A percentile compares a stretch with the other conserved stretches of the same genome.
Evolutionary conservation across 805 yeast species (phyloP).

Genomic region (Yarrowia bubula): DNA sequence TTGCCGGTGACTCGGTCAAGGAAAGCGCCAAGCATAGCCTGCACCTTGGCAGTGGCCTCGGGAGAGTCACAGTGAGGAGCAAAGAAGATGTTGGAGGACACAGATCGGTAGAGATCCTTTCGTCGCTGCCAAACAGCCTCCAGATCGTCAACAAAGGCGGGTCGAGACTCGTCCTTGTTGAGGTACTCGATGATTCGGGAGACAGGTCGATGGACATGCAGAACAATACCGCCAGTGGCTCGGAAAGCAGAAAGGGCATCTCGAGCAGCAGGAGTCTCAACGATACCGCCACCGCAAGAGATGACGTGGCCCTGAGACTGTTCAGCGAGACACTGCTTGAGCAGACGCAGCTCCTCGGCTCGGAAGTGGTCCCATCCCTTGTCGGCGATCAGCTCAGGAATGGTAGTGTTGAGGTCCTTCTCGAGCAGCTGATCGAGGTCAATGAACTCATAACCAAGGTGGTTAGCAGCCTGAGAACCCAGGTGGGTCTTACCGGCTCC

Average conservation of each 20-base stretch:
- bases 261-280: slow-evolving; percentile 72
- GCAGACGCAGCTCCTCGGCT: slow-evolving; percentile 55
- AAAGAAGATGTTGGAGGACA: slow-evolving; percentile 74
- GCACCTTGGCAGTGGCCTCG: slow-evolving; percentile 55
- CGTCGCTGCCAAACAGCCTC: slow-evolving; percentile 81
- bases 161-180: slow-evolving; percentile 76
- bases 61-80: slow-evolving; percentile 66
- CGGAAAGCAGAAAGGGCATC: slow-evolving; percentile 55
- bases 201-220: slow-evolving; percentile 87
- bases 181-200: slow-evolving; percentile 75
- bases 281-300: slow-evolving; percentile 96
- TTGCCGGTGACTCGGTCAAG: slow-evolving; percentile 63
- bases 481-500: slow-evolving; percentile 94
- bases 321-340: slow-evolving; percentile 48
- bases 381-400: slow-evolving; percentile 51
- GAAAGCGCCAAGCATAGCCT: slow-evolving; percentile 57
- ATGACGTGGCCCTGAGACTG: slow-evolving; percentile 59
- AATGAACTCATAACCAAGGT: slow-evolving; percentile 56
- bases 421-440: slow-evolving; percentile 80
- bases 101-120: slow-evolving; percentile 71
- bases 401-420: slow-evolving; percentile 43
- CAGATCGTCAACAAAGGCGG: slow-evolving; percentile 72
- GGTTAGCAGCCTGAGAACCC: slow-evolving; percentile 72
- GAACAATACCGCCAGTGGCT: slow-evolving; percentile 68
- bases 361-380: slow-evolving; percentile 92